Percentiles rank a stretch among this genome's conserved stretches.
phyloP scores from a whole-genome alignment of 441 rosid species.

The Populus hybrid region DNA sequence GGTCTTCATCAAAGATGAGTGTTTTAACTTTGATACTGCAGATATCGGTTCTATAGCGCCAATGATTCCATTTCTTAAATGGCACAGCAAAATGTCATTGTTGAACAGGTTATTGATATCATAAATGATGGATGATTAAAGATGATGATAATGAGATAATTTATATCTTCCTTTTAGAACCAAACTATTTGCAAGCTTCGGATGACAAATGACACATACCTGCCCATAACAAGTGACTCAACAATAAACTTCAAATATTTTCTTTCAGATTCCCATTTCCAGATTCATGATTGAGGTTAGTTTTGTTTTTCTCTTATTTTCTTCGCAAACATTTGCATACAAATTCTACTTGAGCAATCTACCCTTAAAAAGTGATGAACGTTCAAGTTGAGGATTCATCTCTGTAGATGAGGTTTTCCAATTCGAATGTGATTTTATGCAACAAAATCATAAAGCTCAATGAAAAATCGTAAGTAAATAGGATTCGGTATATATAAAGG shows the following conservation, averaged over 20 bases:
- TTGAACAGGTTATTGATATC: too few relatives aligned
- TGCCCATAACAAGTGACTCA: neutral
- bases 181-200: neutral
- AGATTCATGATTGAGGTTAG: neutral
- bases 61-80: neutral
- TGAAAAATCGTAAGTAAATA: too few relatives aligned
- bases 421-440: neutral
- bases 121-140: too few relatives aligned
- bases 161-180: neutral
- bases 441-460: neutral
- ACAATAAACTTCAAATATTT: neutral
- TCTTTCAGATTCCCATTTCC: neutral
- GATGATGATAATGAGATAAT: neutral
- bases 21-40: neutral
- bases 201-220: neutral
- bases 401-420: neutral
- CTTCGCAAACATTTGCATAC: neutral
- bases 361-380: neutral
- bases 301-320: neutral
- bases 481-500: too few relatives aligned
- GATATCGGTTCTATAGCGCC: neutral
- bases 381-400: neutral
- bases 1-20: neutral
- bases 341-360: neutral
- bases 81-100: neutral